Evolutionary conservation across 176 grass and related monocot genomes (phyloP).

Genomic region (Alloteropsis semialata): DNA sequence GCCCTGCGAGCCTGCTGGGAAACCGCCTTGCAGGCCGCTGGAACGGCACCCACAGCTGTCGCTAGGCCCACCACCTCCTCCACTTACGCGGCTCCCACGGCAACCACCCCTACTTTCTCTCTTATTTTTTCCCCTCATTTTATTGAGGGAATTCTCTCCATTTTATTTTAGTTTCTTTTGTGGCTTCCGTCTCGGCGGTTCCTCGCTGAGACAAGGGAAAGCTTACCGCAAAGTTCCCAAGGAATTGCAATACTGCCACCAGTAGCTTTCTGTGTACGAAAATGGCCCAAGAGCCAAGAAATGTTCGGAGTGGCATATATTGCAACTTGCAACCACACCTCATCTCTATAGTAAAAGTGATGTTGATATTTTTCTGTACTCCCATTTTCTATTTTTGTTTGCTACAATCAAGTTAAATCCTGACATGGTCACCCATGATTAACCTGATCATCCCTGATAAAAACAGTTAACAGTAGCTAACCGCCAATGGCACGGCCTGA

Average conservation of each 20-base stretch:
- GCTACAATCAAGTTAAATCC: too few species aligned
- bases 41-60: slow-evolving; percentile 29
- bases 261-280: background rate
- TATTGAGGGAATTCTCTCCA: too few species aligned
- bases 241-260: background rate
- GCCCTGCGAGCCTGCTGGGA: background rate
- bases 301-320: background rate
- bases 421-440: background rate
- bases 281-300: background rate
- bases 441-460: background rate
- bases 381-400: too few species aligned
- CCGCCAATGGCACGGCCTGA: background rate
- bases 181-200: background rate
- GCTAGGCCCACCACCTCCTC: slow-evolving; percentile 12
- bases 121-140: background rate
- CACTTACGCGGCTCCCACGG: slow-evolving; percentile 35
- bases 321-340: background rate
- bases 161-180: background rate
- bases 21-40: slow-evolving; percentile 36
- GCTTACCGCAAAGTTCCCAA: background rate
- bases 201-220: background rate
- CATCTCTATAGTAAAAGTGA: background rate
- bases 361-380: background rate
- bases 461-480: background rate
- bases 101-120: background rate